phyloP scores from a whole-genome alignment of 2,329 filamentous ascomycete genomes.

The Curvularia sp. region DNA sequence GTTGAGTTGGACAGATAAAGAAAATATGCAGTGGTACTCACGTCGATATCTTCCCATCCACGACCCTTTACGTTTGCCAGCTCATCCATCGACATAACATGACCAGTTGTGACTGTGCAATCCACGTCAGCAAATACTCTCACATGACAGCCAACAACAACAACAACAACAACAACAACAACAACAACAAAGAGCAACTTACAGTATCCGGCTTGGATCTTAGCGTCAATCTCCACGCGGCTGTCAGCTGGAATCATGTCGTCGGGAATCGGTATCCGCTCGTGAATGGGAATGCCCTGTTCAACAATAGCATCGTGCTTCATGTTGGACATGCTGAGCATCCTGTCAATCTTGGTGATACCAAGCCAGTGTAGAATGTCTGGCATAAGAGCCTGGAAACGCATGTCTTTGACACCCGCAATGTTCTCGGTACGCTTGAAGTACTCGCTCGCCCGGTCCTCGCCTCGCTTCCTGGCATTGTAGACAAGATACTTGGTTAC shows the following conservation, averaged over 20 bases:
- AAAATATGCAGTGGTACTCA: conserved; percentile 34
- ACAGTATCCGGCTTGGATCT: conserved; percentile 91
- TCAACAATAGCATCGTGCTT: conserved; percentile 89
- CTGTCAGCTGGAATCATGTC: conserved; percentile 94
- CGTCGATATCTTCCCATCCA: conserved; percentile 80
- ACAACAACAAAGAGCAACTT: conserved; percentile 45
- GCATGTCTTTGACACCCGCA: conserved; percentile 94
- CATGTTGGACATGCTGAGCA: conserved; percentile 99
- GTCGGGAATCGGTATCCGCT: conserved; percentile 90
- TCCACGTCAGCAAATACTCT: conserved; percentile 28
- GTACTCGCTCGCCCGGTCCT: conserved; percentile 84
- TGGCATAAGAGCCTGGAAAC: conserved; percentile 97
- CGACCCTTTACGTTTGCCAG: conserved; percentile 85
- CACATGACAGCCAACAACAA: background rate
- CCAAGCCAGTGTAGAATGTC: conserved; percentile 98
- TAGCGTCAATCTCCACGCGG: conserved; percentile 97
- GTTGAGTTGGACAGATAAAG: conserved; percentile 13
- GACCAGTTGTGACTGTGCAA: conserved; percentile 75
- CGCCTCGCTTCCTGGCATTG: conserved; percentile 78
- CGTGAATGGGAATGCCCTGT: conserved; percentile 85
- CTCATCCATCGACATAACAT: conserved; percentile 87
- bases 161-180: background rate
- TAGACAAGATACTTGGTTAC: conserved; percentile 89
- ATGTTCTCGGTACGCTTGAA: conserved; percentile 98
- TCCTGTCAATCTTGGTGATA: conserved; percentile 97